Conservation (phyloP, 768 basidiomycete genomes). For the Nevesoporus exiguus region DNA sequence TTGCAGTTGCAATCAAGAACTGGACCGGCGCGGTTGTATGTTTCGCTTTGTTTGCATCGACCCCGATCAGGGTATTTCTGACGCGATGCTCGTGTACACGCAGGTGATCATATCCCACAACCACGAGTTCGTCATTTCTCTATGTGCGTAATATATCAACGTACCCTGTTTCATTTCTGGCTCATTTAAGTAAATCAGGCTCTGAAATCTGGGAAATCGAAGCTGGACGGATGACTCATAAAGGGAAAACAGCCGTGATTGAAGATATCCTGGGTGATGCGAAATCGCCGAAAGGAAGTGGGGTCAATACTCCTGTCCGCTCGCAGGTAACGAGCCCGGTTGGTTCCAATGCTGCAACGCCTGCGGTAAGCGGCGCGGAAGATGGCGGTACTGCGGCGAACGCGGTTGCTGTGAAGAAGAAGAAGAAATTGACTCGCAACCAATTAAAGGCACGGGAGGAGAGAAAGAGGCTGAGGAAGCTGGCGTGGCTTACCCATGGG, state of each 20-base stretch:
- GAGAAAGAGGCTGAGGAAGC: slow-evolving; percentile 71
- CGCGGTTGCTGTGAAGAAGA: slow-evolving; percentile 54
- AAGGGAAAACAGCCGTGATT: slow-evolving; percentile 82
- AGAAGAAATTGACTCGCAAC: slow-evolving; percentile 90
- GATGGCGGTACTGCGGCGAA: slow-evolving; percentile 41
- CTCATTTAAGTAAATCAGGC: slow-evolving; percentile 41
- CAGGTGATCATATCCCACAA: slow-evolving; percentile 97
- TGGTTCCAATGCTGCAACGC: slow-evolving; percentile 69
- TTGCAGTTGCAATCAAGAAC: slow-evolving; percentile 91
- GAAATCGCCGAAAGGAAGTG: slow-evolving; percentile 69
- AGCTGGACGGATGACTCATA: slow-evolving; percentile 75
- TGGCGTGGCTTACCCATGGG: slow-evolving; percentile 80
- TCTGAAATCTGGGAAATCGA: slow-evolving; percentile 96
- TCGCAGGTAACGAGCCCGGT: slow-evolving; percentile 70
- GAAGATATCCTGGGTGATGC: slow-evolving; percentile 79
- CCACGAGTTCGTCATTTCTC: slow-evolving; percentile 77
- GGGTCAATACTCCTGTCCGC: slow-evolving; percentile 63
- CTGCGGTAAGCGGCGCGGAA: slow-evolving; percentile 76
- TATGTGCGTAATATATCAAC: slow-evolving; percentile 52
- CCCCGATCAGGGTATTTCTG: slow-evolving; percentile 12
- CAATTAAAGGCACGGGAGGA: slow-evolving; percentile 89
- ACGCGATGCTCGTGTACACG: slow-evolving; percentile 15
- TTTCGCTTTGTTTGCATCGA: slow-evolving; percentile 14
- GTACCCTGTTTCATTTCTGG: slow-evolving; percentile 11
- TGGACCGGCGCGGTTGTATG: slow-evolving; percentile 88